Evolutionary conservation across 768 basidiomycete genomes (phyloP), one percentile per base, ranked within the genome.

Genomic region (Russula compacta): DNA sequence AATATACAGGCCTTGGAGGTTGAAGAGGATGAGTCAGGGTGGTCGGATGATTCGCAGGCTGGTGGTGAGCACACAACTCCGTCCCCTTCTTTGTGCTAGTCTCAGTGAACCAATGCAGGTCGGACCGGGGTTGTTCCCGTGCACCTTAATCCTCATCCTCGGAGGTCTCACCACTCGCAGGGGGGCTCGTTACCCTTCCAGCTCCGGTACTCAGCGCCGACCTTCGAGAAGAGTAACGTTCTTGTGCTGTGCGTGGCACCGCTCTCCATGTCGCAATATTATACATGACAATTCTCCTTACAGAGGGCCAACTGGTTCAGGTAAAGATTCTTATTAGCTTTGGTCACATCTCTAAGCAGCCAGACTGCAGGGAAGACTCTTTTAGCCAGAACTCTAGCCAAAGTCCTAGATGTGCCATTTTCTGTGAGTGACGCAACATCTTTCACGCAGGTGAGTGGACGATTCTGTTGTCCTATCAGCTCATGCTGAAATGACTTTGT

Each of bases 211-310:
- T 72, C 75, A 8, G 67, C 75, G 14, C 81, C 86, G 21, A 69
- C 83, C 29, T 90, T 95, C 56, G 95, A 98, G 78, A 98, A 98
- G 79, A 94, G 91, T 67, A 98, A 98, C 70, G 91, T 98, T 3
- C 75, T 98, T 46, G 86, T 98, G 60, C 81, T 98, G 93, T 94
- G 70, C 67, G 81, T 73, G 39, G 48, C 40, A n/a, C 12, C 11
- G 32, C 44, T 50, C 72, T 32, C 71, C 71, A 3, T 58, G 21
- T 15, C 36, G 3, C 38, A n/a, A 40, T 47, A n/a, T 58, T 15
- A 12, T 11, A 19, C 21, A 21, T 29, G 47, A 56, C 19, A 29
- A 24, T 40, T 12, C 1, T 52, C 39, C 17, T 53, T 56, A 42
- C 49, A 87, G 89, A 67, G 91, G 91, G 38, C 91, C 91, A 17